phyloP scores from a whole-genome alignment of 176 grass and related monocot genomes.

The Phragmites australis region DNA sequence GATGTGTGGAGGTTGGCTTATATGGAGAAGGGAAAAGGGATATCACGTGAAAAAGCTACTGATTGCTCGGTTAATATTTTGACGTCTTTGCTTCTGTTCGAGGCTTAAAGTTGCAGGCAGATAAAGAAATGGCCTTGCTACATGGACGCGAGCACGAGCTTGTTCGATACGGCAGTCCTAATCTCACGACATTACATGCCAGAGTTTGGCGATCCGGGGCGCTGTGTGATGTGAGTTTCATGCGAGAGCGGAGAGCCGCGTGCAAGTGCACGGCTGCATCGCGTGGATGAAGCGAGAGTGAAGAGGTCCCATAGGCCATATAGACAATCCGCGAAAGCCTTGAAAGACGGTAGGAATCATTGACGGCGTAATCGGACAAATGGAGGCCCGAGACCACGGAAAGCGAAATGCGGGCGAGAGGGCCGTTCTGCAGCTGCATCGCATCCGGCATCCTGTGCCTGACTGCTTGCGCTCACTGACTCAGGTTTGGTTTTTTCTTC shows the following conservation, averaged over 20 bases:
- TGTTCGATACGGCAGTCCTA: no score
- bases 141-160: neutral
- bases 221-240: no score
- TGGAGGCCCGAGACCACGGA: slow-evolving; percentile 39
- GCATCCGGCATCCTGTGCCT: slow-evolving; percentile 35
- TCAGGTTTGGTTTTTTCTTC: neutral
- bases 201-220: no score
- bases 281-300: slow-evolving; percentile 11
- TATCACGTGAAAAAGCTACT: slow-evolving; percentile 27
- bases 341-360: slow-evolving; percentile 61
- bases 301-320: neutral
- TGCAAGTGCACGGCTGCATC: neutral
- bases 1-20: neutral
- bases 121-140: neutral
- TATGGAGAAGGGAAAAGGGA: neutral
- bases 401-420: slow-evolving; percentile 27
- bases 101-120: slow-evolving; percentile 13
- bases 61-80: neutral
- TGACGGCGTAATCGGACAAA: slow-evolving; percentile 46
- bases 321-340: slow-evolving; percentile 19
- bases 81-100: neutral
- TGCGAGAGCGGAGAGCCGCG: no score
- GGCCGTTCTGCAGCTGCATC: slow-evolving; percentile 32
- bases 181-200: no score
- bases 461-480: neutral